Percentiles rank a stretch among this genome's conserved stretches.
These are phyloP conservation scores for Wilcoxina mikolae DNA, from an alignment of 495 filamentous ascomycete species.

Conservation along the genomic window DNA sequence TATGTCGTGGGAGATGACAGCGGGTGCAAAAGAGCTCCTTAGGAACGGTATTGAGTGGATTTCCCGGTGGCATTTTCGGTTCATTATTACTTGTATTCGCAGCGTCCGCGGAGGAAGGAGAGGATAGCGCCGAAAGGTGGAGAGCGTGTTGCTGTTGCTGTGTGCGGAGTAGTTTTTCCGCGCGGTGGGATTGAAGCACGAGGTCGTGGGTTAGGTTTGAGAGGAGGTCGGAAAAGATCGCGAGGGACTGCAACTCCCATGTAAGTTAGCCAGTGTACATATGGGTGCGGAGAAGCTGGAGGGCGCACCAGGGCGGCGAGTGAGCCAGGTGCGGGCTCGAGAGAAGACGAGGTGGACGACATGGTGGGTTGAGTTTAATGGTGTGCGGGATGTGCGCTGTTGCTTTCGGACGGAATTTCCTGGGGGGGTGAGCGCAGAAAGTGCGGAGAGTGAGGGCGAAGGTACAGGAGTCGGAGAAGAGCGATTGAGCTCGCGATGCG, in stretches of 20 bases:
- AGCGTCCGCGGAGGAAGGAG: slow-evolving; percentile 6
- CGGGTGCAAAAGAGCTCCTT: slow-evolving; percentile 23
- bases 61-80: slow-evolving; percentile 9
- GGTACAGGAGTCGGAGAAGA: too few species aligned
- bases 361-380: too few species aligned
- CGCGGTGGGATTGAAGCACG: slow-evolving; percentile 33
- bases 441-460: too few species aligned
- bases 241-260: slow-evolving; percentile 16
- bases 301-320: slow-evolving; percentile 3
- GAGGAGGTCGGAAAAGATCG: slow-evolving; percentile 33
- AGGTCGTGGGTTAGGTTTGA: slow-evolving; percentile 35
- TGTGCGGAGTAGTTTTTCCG: slow-evolving; percentile 33
- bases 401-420: too few species aligned
- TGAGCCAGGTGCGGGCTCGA: slow-evolving; percentile 3
- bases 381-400: too few species aligned
- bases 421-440: too few species aligned
- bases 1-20: slow-evolving; percentile 23
- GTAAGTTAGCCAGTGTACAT: slow-evolving; percentile 3
- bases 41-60: slow-evolving; percentile 20
- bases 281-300: background rate
- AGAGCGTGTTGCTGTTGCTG: slow-evolving; percentile 20
- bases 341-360: background rate
- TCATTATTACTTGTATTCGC: slow-evolving; percentile 8
- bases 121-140: slow-evolving; percentile 7
- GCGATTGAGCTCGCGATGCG: too few species aligned